Base-by-base conservation (phyloP, 805 yeast species). In the Wickerhamiella spandovensis region DNA sequence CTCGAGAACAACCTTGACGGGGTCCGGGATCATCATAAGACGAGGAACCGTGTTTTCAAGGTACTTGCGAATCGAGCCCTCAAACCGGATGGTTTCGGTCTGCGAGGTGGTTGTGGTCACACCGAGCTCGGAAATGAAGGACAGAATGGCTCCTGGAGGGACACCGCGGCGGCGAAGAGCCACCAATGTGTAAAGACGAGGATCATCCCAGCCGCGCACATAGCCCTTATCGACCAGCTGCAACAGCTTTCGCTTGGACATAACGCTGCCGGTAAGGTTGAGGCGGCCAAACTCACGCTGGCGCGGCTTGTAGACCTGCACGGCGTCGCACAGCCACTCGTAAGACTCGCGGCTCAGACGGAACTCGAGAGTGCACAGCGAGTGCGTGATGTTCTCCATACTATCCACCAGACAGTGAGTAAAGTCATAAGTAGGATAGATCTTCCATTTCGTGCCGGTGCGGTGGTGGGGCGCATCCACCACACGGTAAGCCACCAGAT, bases 381-480 rank as follows among this genome's bases (percentile, higher is more conserved):
- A 88, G 64, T 92, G 99, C 25, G 95, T 79, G 59, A 92, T 92
- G 67, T 92, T 88, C 70, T 92, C 99, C 63, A 92, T 78, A 49
- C 95, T 83, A 83, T 92, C 99, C 48, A 92, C 97, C 71, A 92
- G 76, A 79, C 98, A 92, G 79, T 92, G 98, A 30, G 98, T 92
- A 72, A 92, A 92, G 67, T 92, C 99, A 66, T 92, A 92, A 22
- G 99, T 92, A 58, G 99, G 99, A 64, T 92, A 92, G 54, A 92
- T 90, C 69, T 84, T 86, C 99, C 99, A 92, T 68, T 85, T 85
- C 64, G 79, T 82, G 51, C 97, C 99, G 12, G 98, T 92, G 70
- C 97, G 82, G 69, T 90, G 95, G 69, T 92, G 98, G 32, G 88
- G 78, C 13, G 95, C 88, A 59, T 90, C 76, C 60, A 92, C 73